A percentile compares a stretch with the other conserved stretches of the same genome.
Evolutionary conservation across 2,329 filamentous ascomycete genomes (phyloP).

Genomic region (Ophiostoma quercus): DNA sequence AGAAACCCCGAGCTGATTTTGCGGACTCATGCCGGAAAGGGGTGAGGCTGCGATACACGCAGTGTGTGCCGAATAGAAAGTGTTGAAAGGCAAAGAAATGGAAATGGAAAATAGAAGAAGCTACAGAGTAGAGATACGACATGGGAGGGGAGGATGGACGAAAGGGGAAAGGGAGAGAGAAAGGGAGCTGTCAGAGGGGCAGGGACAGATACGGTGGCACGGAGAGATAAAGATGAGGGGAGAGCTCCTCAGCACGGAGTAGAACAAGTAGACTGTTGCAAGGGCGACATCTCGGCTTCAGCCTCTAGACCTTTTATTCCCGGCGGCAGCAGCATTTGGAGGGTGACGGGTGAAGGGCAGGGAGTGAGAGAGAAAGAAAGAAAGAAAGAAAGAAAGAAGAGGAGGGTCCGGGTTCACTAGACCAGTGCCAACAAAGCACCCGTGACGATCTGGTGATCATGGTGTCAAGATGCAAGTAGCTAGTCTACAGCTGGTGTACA

Average conservation of each 20-base stretch:
- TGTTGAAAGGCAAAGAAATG: neutral
- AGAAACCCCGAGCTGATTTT: neutral
- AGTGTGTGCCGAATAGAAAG: neutral
- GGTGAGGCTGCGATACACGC: conserved; percentile 6
- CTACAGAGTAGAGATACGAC: neutral
- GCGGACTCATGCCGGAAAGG: neutral
- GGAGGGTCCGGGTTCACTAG: neutral
- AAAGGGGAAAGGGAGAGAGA: neutral
- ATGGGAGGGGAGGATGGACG: neutral
- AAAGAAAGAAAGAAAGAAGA: neutral
- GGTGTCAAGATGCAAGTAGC: neutral
- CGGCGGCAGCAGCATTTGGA: neutral
- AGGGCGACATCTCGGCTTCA: conserved; percentile 1
- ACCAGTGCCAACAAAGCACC: neutral
- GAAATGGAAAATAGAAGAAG: neutral
- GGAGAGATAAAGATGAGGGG: neutral
- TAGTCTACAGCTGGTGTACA: neutral
- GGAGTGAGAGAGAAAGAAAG: neutral
- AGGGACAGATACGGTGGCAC: neutral
- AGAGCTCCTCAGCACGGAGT: neutral
- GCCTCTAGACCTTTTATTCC: neutral
- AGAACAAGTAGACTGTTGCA: neutral
- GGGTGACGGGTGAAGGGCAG: neutral
- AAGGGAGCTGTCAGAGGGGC: neutral
- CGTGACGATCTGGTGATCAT: neutral